Evolutionary conservation across 495 filamentous ascomycete genomes (phyloP).

Genomic region (Penicillium atrosanguineum): DNA sequence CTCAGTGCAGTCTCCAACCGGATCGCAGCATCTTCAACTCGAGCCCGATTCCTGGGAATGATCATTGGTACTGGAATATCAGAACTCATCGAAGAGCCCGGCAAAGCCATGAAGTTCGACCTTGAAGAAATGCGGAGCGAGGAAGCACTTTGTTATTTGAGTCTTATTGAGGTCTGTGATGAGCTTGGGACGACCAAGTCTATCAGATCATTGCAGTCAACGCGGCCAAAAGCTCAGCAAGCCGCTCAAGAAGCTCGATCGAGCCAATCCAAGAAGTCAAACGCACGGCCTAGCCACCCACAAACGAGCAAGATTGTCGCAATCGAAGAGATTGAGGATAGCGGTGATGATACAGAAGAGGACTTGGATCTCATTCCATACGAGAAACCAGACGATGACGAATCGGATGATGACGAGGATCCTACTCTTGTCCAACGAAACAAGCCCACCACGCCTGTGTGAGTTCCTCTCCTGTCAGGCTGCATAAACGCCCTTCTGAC

Average conservation of each 20-base stretch:
- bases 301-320: conserved; percentile 53
- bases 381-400: conserved; percentile 88
- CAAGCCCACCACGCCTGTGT: conserved; percentile 82
- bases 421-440: conserved; percentile 78
- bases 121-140: conserved; percentile 70
- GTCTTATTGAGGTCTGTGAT: conserved; percentile 62
- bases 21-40: conserved; percentile 68
- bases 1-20: conserved; percentile 82
- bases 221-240: neutral
- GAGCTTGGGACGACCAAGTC: conserved; percentile 56
- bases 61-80: conserved; percentile 80
- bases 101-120: conserved; percentile 76
- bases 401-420: conserved; percentile 88
- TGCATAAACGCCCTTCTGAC: conserved; percentile 17
- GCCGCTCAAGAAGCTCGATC: neutral
- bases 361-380: conserved; percentile 79
- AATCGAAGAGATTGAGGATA: conserved; percentile 64
- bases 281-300: conserved; percentile 13
- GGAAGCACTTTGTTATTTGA: conserved; percentile 77
- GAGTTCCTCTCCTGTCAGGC: conserved; percentile 23
- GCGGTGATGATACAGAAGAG: conserved; percentile 52
- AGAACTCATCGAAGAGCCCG: conserved; percentile 71
- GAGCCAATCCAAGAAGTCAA: conserved; percentile 10
- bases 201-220: conserved; percentile 29
- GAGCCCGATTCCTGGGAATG: conserved; percentile 86